Conservation (phyloP, 192 early-diverging fungal genomes). For the Coemansia sp. region DNA sequence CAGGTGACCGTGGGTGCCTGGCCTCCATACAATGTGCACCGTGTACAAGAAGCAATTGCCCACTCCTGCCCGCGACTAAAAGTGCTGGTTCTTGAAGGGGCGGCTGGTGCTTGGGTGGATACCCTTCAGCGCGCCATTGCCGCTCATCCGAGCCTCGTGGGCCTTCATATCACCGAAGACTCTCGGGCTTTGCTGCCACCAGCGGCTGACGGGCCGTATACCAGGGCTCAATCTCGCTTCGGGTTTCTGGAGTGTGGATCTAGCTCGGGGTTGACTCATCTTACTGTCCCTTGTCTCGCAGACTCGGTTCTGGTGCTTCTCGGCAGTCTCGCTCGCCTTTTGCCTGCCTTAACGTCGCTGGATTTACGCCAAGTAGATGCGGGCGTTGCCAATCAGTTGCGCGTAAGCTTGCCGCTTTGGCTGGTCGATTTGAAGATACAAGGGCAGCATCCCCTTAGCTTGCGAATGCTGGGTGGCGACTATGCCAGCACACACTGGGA, state of each 20-base stretch:
- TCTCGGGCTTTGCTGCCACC: slow-evolving; percentile 35
- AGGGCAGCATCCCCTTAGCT: slow-evolving; percentile 38
- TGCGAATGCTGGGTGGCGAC: slow-evolving; percentile 25
- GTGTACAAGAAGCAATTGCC: slow-evolving; percentile 27
- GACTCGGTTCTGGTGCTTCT: slow-evolving; percentile 32
- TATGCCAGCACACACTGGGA: not conserved
- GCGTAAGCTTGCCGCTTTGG: slow-evolving; percentile 19
- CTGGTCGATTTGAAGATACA: slow-evolving; percentile 18
- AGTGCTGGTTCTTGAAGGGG: slow-evolving; percentile 32
- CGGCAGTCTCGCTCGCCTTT: slow-evolving; percentile 14
- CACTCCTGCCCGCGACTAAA: slow-evolving; percentile 14
- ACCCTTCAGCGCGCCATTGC: slow-evolving; percentile 27
- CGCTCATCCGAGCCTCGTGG: slow-evolving; percentile 17
- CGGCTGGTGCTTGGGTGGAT: slow-evolving; percentile 34
- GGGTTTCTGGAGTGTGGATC: slow-evolving; percentile 6
- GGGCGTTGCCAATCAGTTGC: slow-evolving; percentile 16
- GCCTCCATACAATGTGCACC: slow-evolving; percentile 46
- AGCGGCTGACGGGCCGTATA: slow-evolving; percentile 21
- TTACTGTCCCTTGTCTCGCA: slow-evolving; percentile 41
- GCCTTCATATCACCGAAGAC: slow-evolving; percentile 43
- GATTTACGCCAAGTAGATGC: slow-evolving; percentile 40
- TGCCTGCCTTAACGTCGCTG: slow-evolving; percentile 22
- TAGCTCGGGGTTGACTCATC: slow-evolving; percentile 23
- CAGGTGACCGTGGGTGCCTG: slow-evolving; percentile 37
- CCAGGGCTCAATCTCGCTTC: slow-evolving; percentile 6